Evolutionary conservation across 768 basidiomycete genomes (phyloP).

Genomic region (Cystobasidium ongulense): DNA sequence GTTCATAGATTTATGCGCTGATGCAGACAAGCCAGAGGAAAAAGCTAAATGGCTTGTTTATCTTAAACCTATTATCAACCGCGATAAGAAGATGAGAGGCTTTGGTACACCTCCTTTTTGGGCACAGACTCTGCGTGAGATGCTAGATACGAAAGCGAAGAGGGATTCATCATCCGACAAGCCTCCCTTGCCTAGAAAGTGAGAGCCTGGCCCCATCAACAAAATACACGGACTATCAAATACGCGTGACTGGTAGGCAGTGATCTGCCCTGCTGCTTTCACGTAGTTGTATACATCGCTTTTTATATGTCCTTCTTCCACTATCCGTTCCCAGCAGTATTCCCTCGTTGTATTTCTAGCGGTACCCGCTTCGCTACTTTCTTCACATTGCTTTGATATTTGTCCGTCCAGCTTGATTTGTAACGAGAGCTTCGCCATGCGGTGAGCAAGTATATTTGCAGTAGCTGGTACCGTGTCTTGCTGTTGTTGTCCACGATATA

Average conservation of each 20-base stretch:
- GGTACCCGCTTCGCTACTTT: not conserved
- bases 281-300: not conserved
- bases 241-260: not conserved
- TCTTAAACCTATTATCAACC: constrained; percentile 8
- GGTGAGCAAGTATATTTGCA: not conserved
- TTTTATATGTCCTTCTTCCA: not conserved
- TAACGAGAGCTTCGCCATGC: not conserved
- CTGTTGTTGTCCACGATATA: not conserved
- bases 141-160: not conserved
- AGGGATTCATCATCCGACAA: not conserved
- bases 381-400: not conserved
- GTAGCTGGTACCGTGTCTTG: not conserved
- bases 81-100: not conserved
- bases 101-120: constrained; percentile 19
- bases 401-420: not conserved
- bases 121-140: constrained; percentile 16
- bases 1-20: constrained; percentile 20
- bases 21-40: constrained; percentile 8
- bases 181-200: not conserved
- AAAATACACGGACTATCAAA: not conserved
- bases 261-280: not conserved
- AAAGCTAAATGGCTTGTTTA: constrained; percentile 15
- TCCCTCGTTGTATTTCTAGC: not conserved
- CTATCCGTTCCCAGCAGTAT: not conserved
- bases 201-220: not conserved